Evolutionary conservation across 225 moss, liverwort and hornwort genomes (phyloP).

Genomic region (Physcomitrium patens): DNA sequence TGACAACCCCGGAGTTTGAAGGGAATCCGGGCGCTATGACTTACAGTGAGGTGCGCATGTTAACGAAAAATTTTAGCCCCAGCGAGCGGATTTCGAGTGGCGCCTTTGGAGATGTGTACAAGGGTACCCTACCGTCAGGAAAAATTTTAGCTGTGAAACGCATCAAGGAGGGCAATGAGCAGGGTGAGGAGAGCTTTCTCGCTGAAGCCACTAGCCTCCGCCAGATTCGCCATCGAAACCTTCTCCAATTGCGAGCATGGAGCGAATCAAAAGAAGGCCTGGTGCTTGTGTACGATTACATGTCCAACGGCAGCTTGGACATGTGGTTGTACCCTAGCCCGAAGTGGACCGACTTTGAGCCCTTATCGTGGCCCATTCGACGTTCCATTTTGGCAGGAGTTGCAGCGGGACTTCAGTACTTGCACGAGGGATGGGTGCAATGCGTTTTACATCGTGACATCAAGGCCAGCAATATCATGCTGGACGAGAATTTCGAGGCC

Average conservation of each 20-base stretch:
- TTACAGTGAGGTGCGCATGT: constrained; percentile 46
- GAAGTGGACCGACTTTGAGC: background rate
- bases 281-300: constrained; percentile 66
- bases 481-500: constrained; percentile 39
- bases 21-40: constrained; percentile 44
- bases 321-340: constrained; percentile 35
- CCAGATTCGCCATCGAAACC: constrained; percentile 53
- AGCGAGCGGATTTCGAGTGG: constrained; percentile 43
- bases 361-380: constrained; percentile 31
- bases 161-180: constrained; percentile 31
- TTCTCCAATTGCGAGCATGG: constrained; percentile 72
- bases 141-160: constrained; percentile 35
- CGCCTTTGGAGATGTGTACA: constrained; percentile 57
- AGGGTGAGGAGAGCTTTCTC: constrained; percentile 47
- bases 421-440: constrained; percentile 51
- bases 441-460: constrained; percentile 43
- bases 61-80: constrained; percentile 49
- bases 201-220: constrained; percentile 56
- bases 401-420: constrained; percentile 38
- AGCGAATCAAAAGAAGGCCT: constrained; percentile 56
- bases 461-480: constrained; percentile 49
- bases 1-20: background rate
- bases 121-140: constrained; percentile 43
- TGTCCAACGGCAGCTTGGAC: constrained; percentile 60
- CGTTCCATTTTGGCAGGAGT: constrained; percentile 34